phyloP scores from a whole-genome alignment of 2,329 filamentous ascomycete genomes.

The Fusarium temperatum region DNA sequence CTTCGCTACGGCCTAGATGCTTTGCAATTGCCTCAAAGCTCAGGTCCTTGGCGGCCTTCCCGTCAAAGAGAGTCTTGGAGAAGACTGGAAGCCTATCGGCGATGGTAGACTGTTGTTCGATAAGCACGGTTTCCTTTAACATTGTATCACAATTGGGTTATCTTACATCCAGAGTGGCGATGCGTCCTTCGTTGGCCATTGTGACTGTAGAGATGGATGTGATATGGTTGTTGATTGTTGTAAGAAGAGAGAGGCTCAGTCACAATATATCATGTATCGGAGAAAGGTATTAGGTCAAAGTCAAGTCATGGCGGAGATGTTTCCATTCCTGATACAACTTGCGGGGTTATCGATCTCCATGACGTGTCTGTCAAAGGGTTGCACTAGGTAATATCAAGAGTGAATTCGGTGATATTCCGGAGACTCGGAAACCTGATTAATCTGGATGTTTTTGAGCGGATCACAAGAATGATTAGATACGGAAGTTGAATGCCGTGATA shows the following conservation, averaged over 20 bases:
- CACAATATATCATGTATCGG: not conserved
- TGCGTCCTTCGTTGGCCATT: slow-evolving; percentile 42
- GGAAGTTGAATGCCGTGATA: not conserved
- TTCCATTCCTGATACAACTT: slow-evolving; percentile 31
- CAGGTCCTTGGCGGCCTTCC: slow-evolving; percentile 78
- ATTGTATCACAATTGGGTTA: not conserved
- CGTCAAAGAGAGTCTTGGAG: slow-evolving; percentile 73
- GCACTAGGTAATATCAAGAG: slow-evolving; percentile 17
- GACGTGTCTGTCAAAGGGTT: slow-evolving; percentile 33
- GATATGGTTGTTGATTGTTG: slow-evolving; percentile 1
- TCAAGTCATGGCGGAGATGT: slow-evolving; percentile 26
- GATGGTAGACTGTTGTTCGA: slow-evolving; percentile 65
- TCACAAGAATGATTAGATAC: slow-evolving; percentile 1
- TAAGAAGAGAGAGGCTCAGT: not conserved
- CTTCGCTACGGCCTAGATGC: slow-evolving; percentile 79
- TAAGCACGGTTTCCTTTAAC: slow-evolving; percentile 7
- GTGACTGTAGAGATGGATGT: slow-evolving; percentile 1
- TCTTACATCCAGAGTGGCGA: slow-evolving; percentile 51
- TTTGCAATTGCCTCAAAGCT: slow-evolving; percentile 82
- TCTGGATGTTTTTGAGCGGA: not conserved
- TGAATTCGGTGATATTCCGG: slow-evolving; percentile 42
- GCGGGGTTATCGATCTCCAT: slow-evolving; percentile 38
- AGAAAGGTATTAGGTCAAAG: slow-evolving; percentile 9
- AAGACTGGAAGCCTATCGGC: slow-evolving; percentile 75
- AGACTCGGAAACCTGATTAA: slow-evolving; percentile 37